These are phyloP conservation scores for Colletotrichum sojae DNA, from an alignment of 2,329 filamentous ascomycete species.

Conservation along the genomic window DNA sequence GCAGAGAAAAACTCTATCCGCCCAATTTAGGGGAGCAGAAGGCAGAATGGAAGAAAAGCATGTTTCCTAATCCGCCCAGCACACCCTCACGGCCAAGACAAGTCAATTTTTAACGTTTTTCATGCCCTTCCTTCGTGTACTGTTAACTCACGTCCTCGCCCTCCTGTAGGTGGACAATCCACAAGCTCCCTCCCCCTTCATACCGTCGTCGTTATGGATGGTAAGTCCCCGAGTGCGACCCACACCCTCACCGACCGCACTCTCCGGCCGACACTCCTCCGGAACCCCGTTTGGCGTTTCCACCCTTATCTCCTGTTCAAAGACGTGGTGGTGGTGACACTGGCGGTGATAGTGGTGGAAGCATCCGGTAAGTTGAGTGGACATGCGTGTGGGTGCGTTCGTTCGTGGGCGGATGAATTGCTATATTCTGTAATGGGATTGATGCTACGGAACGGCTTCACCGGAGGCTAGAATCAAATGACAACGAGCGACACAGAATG, in stretches of 20 bases:
- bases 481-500: not conserved
- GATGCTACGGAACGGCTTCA: not conserved
- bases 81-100: conserved; percentile 33
- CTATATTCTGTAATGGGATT: not conserved
- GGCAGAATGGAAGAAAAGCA: not conserved
- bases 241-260: not conserved
- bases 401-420: conserved; percentile 12
- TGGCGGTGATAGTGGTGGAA: not conserved
- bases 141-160: not conserved
- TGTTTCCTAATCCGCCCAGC: not conserved
- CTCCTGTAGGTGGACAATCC: not conserved
- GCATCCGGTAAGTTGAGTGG: not conserved
- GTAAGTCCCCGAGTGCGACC: not conserved
- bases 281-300: conserved; percentile 9
- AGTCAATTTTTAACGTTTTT: conserved; percentile 33
- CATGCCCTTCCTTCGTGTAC: conserved; percentile 2
- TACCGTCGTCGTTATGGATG: not conserved
- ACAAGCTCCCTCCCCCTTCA: not conserved
- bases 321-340: too few relatives aligned
- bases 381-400: conserved; percentile 8
- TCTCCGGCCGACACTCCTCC: not conserved
- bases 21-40: not conserved
- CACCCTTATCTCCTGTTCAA: too few relatives aligned
- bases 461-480: too few relatives aligned
- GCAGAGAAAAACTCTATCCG: conserved; percentile 3